These are phyloP conservation scores for Aspergillus homomorphus DNA, from an alignment of 495 filamentous ascomycete species.

Conservation along the genomic window DNA sequence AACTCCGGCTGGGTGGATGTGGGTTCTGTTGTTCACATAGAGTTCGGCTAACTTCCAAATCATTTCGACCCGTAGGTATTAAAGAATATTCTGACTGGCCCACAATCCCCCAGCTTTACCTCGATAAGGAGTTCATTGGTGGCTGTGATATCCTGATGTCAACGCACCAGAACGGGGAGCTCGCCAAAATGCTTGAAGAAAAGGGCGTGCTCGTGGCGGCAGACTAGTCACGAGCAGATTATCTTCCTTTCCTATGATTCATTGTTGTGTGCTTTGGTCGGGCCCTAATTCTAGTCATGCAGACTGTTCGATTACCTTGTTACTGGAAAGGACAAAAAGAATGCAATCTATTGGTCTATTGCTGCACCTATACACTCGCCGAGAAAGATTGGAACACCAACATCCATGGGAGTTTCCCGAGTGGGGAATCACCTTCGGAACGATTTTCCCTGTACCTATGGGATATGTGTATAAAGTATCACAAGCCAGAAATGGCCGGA, in stretches of 20 bases:
- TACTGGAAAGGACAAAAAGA: background rate
- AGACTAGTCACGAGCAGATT: conserved; percentile 25
- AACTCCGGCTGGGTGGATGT: no score
- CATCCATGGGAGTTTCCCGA: no score
- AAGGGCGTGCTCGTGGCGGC: conserved; percentile 73
- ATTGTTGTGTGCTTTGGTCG: background rate
- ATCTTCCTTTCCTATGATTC: background rate
- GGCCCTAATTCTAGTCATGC: background rate
- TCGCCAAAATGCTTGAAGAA: conserved; percentile 86
- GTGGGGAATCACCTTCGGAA: no score
- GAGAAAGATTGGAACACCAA: no score
- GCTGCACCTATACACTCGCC: no score
- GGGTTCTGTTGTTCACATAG: background rate
- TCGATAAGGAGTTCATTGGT: conserved; percentile 92
- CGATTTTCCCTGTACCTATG: no score
- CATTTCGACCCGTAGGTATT: conserved; percentile 58
- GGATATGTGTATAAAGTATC: no score
- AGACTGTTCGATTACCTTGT: conserved; percentile 7
- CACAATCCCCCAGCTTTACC: conserved; percentile 94
- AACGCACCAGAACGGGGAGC: conserved; percentile 95
- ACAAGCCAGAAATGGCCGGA: no score
- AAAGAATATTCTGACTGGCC: conserved; percentile 99
- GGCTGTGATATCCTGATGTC: conserved; percentile 95
- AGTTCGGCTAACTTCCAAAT: background rate
- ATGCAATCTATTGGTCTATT: background rate